Conservation (phyloP, 192 early-diverging fungal species). For the Dissophora ornata region DNA sequence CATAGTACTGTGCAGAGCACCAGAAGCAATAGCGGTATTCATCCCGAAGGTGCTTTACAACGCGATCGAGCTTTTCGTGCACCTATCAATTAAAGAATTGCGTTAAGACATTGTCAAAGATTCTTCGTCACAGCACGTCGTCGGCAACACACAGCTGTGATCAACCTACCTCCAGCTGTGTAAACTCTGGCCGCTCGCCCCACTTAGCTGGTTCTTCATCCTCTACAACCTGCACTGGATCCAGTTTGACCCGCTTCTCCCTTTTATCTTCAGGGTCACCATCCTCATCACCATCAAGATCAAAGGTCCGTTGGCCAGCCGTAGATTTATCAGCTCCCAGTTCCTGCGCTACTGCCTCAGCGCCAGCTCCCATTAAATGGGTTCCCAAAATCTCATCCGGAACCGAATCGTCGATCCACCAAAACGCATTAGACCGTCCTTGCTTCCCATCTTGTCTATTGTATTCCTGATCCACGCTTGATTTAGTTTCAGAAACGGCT, state of each 20-base stretch:
- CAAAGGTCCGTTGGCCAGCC: slow-evolving; percentile 1
- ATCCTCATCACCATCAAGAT: slow-evolving; percentile 29
- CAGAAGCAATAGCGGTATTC: slow-evolving; percentile 75
- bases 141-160: too few relatives aligned
- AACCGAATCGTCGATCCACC: slow-evolving; percentile 42
- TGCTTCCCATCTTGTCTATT: neutral
- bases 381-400: slow-evolving; percentile 44
- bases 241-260: slow-evolving; percentile 32
- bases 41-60: slow-evolving; percentile 63
- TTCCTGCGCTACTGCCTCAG: neutral
- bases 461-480: too few relatives aligned
- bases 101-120: too few relatives aligned
- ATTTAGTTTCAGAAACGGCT: neutral
- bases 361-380: slow-evolving; percentile 33
- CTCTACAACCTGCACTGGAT: slow-evolving; percentile 10
- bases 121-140: too few relatives aligned
- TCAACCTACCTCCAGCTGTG: slow-evolving; percentile 26
- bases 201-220: slow-evolving; percentile 31
- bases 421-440: slow-evolving; percentile 39
- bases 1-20: slow-evolving; percentile 68
- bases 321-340: neutral
- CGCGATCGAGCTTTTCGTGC: slow-evolving; percentile 58
- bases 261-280: slow-evolving; percentile 27
- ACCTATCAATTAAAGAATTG: too few relatives aligned
- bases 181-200: slow-evolving; percentile 32